Base-by-base conservation (phyloP, 192 early-diverging fungal species). In the Glomus cerebriforme region DNA sequence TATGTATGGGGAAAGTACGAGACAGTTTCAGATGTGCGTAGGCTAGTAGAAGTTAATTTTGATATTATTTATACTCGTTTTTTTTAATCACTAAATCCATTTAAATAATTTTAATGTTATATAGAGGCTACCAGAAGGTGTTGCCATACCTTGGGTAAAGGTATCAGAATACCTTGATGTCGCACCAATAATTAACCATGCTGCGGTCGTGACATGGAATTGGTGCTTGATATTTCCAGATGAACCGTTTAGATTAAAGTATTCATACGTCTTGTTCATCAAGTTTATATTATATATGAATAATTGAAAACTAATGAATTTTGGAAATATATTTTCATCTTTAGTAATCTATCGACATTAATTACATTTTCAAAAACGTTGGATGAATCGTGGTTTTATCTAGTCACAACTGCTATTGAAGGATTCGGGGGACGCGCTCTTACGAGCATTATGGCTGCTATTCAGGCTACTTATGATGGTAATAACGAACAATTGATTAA, bases 331-430 rank as follows among this genome's bases (percentile, higher is more conserved):
- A 66, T 67, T 39, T 66, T 47, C 26, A n/a, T 59, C 26, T 26
- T 49, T 72, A 91, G 88, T 80, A 99, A 99, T 85, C 79, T 99
- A 19, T 86, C 92, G 15, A 92, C 93, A 0, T 80, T 96, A 75
- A 87, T 93, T 66, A 96, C 94, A 10, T 96, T 96, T 75, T 92
- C 94, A 6, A 95, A 96, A 17, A 90, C 90, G 35, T 87, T 91
- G 68, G 97, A 99, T 83, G 96, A 99, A 88, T 91, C 92, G 5
- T 99, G 97, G 97, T 99, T 99, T 81, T 97, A 96, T 86, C 88
- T 99, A 34, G 91, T 97, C 66, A 94, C 95, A 12, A 91, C 93
- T 2, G 94, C 92, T 1, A 96, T 96, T 68, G 97, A 99, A 77
- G 89, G 92, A 17, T 88, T 87, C 19, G 95, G 93, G 8, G 95